These are phyloP conservation scores for Ananas comosus DNA, from an alignment of 176 grass and related monocot genomes.

Conservation along the genomic window DNA sequence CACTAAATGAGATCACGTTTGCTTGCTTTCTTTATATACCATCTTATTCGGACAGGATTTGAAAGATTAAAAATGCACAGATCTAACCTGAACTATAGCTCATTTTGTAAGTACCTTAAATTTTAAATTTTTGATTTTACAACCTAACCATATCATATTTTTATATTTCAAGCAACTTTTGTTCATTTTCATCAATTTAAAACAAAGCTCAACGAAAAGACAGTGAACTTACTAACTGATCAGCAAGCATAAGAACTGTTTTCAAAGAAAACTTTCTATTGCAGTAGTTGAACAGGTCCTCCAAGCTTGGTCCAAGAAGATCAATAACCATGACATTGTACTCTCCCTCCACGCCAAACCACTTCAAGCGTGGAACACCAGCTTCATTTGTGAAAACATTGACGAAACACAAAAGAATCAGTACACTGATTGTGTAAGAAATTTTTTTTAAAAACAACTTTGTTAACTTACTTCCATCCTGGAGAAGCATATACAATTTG, in stretches of 20 bases:
- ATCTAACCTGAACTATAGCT: too few species aligned
- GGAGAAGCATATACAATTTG: slow-evolving; percentile 71
- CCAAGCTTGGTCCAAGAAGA: slow-evolving; percentile 72
- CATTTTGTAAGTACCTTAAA: too few species aligned
- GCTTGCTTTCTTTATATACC: slow-evolving; percentile 10
- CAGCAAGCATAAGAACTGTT: slow-evolving; percentile 79
- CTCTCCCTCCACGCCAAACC: slow-evolving; percentile 71
- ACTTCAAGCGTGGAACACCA: slow-evolving; percentile 82
- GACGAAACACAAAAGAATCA: slow-evolving; percentile 20
- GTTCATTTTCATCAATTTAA: too few species aligned
- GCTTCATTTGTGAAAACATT: slow-evolving; percentile 33
- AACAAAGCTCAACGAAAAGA: too few species aligned
- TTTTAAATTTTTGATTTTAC: too few species aligned
- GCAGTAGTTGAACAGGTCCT: slow-evolving; percentile 79
- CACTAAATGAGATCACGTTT: background rate
- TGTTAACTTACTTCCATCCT: slow-evolving; percentile 46
- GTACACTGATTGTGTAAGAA: background rate
- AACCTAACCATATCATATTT: too few species aligned
- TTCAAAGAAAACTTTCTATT: slow-evolving; percentile 74
- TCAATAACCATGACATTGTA: slow-evolving; percentile 86
- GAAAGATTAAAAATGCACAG: background rate
- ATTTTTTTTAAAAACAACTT: background rate
- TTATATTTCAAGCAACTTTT: too few species aligned
- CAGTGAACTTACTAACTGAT: slow-evolving; percentile 54
- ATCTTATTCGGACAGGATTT: background rate